Percentiles rank a stretch among this genome's conserved stretches.
Evolutionary conservation across 345 rosid species (phyloP).

Genomic region (Isatis tinctoria): DNA sequence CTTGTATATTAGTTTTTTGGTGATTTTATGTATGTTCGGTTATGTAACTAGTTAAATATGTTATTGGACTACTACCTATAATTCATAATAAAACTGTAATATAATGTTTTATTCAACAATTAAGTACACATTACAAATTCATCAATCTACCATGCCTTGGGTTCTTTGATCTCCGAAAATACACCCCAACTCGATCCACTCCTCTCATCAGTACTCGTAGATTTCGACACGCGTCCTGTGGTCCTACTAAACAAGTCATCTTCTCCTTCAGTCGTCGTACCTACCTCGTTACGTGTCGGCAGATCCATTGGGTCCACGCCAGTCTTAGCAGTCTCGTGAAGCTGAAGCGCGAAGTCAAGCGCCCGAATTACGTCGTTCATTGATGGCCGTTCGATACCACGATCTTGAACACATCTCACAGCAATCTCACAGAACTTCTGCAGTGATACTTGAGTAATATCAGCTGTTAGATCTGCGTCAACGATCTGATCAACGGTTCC

Average conservation of each 20-base stretch:
- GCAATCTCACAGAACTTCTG: conserved; percentile 44
- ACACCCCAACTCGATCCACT: no score
- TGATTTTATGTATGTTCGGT: no score
- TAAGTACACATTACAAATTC: no score
- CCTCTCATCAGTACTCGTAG: no score
- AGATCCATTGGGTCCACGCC: neutral
- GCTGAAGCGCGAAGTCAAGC: conserved; percentile 37
- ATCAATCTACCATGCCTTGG: no score
- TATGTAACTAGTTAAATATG: no score
- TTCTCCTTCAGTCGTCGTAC: conserved; percentile 8
- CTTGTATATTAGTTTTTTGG: no score
- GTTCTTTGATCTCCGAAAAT: no score
- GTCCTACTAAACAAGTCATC: neutral
- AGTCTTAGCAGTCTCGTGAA: conserved; percentile 15
- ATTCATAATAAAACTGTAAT: no score
- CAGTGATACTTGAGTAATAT: conserved; percentile 32
- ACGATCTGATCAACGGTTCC: conserved; percentile 37
- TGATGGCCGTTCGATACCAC: conserved; percentile 32
- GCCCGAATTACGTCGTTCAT: conserved; percentile 41
- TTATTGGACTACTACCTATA: no score
- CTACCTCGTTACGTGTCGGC: neutral
- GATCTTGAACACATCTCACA: conserved; percentile 31
- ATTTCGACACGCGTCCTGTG: no score
- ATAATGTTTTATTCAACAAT: no score
- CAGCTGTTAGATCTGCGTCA: conserved; percentile 34